Evolutionary conservation across 257 asterid species (phyloP), one percentile per base, ranked within the genome.

Genomic region (Ophiorrhiza pumila): DNA sequence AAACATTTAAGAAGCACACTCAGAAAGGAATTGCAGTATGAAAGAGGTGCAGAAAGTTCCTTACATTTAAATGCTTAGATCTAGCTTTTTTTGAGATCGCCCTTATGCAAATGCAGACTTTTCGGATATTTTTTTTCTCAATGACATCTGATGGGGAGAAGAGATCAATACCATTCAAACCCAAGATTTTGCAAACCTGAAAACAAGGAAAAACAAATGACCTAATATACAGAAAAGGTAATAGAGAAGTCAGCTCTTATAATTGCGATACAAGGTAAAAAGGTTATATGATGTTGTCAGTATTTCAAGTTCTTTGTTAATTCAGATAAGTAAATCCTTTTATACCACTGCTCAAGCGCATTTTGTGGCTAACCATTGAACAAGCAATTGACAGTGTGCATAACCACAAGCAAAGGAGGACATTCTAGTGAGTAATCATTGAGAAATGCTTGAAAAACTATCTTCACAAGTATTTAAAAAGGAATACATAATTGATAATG

Each of bases 121-220:
- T 90, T 69, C 98, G 81, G 50, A 74, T 80, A 74, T 92, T 77
- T 77, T 87, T 78, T 79, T 84, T 90, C 89, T 92, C 98, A 71
- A 92, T 97, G 70, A 90, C 96, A 86, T 92, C 98, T 0, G 98
- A 86, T 61, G 98, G 98, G 39, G 98, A 92, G 80, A 92, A 89
- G 76, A 92, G 97, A 80, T 92, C 98, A 27, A 92, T 92, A 70
- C 97, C 92, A 79, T 89, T 85, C 89, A 92, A 84, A 66, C 98
- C 98, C 83, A 92, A 58, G 69, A 92, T 86, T 80, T 89, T 92
- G 91, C 98, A 92, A 59, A 83, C 74, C 96, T 92, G 75, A 59
- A 79, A 25, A 71, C 35, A 11, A 23, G 39, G 47, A 29, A 7
- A 31, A 65, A n/a, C 11, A 11, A 31, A 27, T 18, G 17, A 14